Evolutionary conservation across 2,329 filamentous ascomycete genomes (phyloP).

Genomic region (Talaromyces sp.): DNA sequence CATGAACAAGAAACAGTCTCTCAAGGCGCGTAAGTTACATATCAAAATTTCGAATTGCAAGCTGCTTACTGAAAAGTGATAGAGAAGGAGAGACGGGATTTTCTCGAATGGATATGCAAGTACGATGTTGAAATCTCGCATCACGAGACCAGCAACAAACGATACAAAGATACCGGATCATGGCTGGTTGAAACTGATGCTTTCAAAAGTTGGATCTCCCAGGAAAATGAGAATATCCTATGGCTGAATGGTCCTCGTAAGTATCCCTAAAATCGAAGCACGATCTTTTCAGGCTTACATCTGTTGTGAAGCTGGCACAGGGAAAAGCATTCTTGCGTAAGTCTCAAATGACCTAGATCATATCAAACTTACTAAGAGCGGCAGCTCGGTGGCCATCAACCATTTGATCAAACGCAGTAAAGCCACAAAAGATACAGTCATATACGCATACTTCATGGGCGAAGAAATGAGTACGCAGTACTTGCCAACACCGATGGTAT

Average conservation of each 20-base stretch:
- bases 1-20: conserved; percentile 1
- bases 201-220: conserved; percentile 6
- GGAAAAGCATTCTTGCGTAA: conserved; percentile 19
- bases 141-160: background rate
- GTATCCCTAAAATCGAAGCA: too few species aligned
- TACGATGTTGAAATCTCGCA: conserved; percentile 9
- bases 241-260: conserved; percentile 14
- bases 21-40: background rate
- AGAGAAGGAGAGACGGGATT: conserved; percentile 13
- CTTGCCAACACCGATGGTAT: conserved; percentile 2
- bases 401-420: background rate
- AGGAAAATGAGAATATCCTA: background rate
- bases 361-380: background rate
- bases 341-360: background rate
- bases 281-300: background rate
- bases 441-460: conserved; percentile 16
- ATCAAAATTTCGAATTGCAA: background rate
- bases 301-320: conserved; percentile 12
- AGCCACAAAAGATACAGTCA: background rate
- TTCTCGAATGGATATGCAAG: conserved; percentile 15
- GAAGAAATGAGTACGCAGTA: conserved; percentile 6
- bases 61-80: background rate
- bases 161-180: conserved; percentile 11
- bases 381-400: conserved; percentile 16
- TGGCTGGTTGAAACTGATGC: conserved; percentile 9